Base-by-base conservation (phyloP, 2,329 filamentous ascomycete genomes). In the Aureobasidium sp. region DNA sequence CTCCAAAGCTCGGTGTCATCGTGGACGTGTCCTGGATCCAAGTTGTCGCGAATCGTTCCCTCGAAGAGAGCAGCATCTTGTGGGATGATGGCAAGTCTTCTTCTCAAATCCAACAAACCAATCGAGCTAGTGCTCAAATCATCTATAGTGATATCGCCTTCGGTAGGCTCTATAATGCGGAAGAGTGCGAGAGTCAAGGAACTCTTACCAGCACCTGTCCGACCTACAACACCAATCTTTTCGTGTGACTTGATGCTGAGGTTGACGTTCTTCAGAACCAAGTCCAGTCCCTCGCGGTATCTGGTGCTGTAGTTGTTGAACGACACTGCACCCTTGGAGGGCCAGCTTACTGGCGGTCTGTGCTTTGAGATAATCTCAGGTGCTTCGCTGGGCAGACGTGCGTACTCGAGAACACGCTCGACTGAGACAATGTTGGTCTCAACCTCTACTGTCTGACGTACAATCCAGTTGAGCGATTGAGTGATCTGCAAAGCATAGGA, bases 361-460 rank as follows among this genome's bases (percentile, higher is more conserved):
- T 89, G 88, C 75, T 90, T 88, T 70, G 90, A 88, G 68, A 97
- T 89, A 66, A 97, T 90, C 73, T 99, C 94, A 8, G 92, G 91
- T 55, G 94, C 93, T 78, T 99, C 94, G 73, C 89, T 94, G 30
- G 93, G 92, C 65, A 99, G 82, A 55, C 84, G 83, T 62, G 93
- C 90, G 76, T 99, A 99, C 75, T 99, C 95, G 53, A 99, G 85
- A 51, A 99, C 92, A 70, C 94, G 89, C 81, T 99, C 94, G 41
- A 99, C 94, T 9, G 93, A 96, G 49, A 99, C 93, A 70, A 99
- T 99, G 76, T 99, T 99, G n/a, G 93, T 97, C 80, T 99, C 95
- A n/a, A 99, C 94, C 75, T 99, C 95, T 37, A 99, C 94, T 0
- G 92, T 97, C 77, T 99, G 94, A 63, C 95, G 86, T 55, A 99